phyloP scores from a whole-genome alignment of 2,329 filamentous ascomycete species.

The Acephala macrosclerotiorum region DNA sequence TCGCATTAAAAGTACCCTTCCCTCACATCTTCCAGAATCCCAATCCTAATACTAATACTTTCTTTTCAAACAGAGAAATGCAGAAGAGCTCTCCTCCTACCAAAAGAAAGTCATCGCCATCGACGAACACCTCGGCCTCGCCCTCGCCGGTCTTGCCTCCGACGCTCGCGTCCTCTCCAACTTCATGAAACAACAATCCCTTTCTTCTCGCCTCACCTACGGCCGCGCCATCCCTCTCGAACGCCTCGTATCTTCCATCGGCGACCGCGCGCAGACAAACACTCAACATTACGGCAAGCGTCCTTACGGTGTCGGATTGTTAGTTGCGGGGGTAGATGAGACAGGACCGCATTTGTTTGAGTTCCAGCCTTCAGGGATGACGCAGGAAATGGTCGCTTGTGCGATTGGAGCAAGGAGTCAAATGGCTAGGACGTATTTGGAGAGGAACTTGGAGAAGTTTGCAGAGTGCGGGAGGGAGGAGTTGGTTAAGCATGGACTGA shows the following conservation, averaged over 20 bases:
- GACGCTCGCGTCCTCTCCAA: conserved; percentile 99
- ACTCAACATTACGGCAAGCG: conserved; percentile 97
- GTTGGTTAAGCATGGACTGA: conserved; percentile 87
- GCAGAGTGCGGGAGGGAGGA: conserved; percentile 79
- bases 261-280: conserved; percentile 95
- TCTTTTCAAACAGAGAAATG: conserved; percentile 89
- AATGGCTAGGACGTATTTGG: conserved; percentile 97
- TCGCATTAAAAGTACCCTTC: conserved; percentile 85
- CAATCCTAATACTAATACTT: conserved; percentile 25
- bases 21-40: neutral
- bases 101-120: conserved; percentile 99
- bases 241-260: conserved; percentile 89
- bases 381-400: conserved; percentile 95
- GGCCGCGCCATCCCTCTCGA: conserved; percentile 91
- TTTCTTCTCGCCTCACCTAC: conserved; percentile 94
- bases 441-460: conserved; percentile 89
- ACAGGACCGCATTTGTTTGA: conserved; percentile 96
- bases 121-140: conserved; percentile 94
- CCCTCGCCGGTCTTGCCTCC: conserved; percentile 94
- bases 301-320: conserved; percentile 91
- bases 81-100: conserved; percentile 99
- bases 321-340: conserved; percentile 94
- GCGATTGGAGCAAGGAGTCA: conserved; percentile 95
- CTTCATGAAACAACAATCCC: conserved; percentile 99
- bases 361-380: conserved; percentile 96